These are phyloP conservation scores for Boletus bicolor DNA, from an alignment of 768 basidiomycete genomes.

Conservation along the genomic window DNA sequence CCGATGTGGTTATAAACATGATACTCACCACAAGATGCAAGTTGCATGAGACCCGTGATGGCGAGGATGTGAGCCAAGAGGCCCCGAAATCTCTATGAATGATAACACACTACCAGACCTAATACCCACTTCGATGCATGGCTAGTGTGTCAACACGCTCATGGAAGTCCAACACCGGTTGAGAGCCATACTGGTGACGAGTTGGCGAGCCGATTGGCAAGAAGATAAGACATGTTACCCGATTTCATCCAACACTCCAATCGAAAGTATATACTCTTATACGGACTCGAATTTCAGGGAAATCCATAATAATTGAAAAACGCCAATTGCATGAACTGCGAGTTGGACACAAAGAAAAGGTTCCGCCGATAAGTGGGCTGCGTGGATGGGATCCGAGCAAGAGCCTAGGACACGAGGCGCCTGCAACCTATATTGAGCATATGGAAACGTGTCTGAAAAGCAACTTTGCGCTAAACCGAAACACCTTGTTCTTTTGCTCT, in stretches of 20 bases:
- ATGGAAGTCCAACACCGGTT: background rate
- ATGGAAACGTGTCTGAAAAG: too few species aligned
- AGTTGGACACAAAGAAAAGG: conserved; percentile 25
- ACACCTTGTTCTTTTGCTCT: background rate
- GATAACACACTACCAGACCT: conserved; percentile 30
- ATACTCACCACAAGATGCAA: conserved; percentile 23
- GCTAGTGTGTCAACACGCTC: background rate
- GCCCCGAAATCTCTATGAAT: conserved; percentile 19
- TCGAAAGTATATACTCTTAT: conserved; percentile 28
- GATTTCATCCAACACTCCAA: conserved; percentile 15
- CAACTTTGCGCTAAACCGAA: too few species aligned
- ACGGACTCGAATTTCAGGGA: conserved; percentile 25
- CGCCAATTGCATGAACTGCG: conserved; percentile 25
- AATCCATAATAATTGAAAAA: conserved; percentile 28
- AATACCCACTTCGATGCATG: background rate
- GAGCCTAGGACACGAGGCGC: too few species aligned
- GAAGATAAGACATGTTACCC: conserved; percentile 24
- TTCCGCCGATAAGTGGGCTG: too few species aligned
- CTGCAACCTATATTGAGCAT: background rate
- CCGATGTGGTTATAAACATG: background rate
- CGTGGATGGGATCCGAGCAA: too few species aligned
- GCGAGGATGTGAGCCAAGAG: conserved; percentile 9
- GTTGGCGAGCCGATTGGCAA: conserved; percentile 29
- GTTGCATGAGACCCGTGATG: conserved; percentile 18
- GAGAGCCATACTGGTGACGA: conserved; percentile 20